Percentiles rank a stretch among this genome's conserved stretches.
phyloP scores from a whole-genome alignment of 2,329 filamentous ascomycete species.

The Metarhizium rileyi region DNA sequence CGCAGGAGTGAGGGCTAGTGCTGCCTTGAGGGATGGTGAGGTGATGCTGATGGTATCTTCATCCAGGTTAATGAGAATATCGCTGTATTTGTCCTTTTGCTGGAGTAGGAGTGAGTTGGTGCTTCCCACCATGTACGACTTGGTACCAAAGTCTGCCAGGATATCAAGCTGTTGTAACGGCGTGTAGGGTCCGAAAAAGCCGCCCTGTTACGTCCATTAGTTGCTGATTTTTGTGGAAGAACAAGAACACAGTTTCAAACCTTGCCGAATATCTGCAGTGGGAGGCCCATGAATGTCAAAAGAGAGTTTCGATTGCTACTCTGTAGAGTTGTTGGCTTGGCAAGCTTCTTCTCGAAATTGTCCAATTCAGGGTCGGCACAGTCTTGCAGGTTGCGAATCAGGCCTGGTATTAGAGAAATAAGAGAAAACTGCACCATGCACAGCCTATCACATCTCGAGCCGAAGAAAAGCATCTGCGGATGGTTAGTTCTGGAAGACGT shows the following conservation, averaged over 20 bases:
- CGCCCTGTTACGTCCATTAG: slow-evolving; percentile 48
- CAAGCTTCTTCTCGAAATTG: slow-evolving; percentile 64
- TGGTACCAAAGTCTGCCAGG: slow-evolving; percentile 85
- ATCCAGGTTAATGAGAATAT: slow-evolving; percentile 93
- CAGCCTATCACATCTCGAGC: slow-evolving; percentile 85
- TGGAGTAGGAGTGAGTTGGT: slow-evolving; percentile 91
- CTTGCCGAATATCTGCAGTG: slow-evolving; percentile 91
- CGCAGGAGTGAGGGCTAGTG: slow-evolving; percentile 69
- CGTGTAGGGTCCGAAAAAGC: slow-evolving; percentile 92
- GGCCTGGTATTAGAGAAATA: slow-evolving; percentile 85
- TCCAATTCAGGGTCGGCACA: slow-evolving; percentile 91
- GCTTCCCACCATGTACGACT: slow-evolving; percentile 94
- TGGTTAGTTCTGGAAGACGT: not conserved
- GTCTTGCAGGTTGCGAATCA: slow-evolving; percentile 86
- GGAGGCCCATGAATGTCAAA: slow-evolving; percentile 87
- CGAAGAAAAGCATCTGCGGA: slow-evolving; percentile 92
- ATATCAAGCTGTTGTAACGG: slow-evolving; percentile 92
- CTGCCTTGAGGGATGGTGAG: slow-evolving; percentile 65
- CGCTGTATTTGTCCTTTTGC: slow-evolving; percentile 91
- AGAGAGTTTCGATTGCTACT: slow-evolving; percentile 88
- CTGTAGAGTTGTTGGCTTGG: slow-evolving; percentile 72
- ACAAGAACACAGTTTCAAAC: slow-evolving; percentile 28
- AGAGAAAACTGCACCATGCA: slow-evolving; percentile 99
- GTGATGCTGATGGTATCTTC: slow-evolving; percentile 78
- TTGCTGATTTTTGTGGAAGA: not conserved